These are phyloP conservation scores for Moricandia arvensis DNA, from an alignment of 345 rosid genomes.

Conservation along the genomic window DNA sequence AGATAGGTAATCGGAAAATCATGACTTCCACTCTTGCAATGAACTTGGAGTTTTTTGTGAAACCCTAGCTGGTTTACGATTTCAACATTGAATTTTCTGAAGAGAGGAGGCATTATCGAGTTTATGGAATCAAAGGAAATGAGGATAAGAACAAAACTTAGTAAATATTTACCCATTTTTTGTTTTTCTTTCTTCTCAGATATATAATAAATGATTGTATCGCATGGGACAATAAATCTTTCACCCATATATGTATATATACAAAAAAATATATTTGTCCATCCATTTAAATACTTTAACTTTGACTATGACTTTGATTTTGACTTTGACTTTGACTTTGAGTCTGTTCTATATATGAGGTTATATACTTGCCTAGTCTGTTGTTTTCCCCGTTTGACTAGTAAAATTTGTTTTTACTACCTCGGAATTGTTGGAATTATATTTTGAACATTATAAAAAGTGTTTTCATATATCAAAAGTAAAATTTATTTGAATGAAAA, in stretches of 20 bases:
- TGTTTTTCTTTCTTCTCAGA: neutral
- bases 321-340: too few relatives aligned
- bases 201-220: neutral
- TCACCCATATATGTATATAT: neutral
- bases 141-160: constrained; percentile 7
- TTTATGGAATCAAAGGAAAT: constrained; percentile 11
- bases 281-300: neutral
- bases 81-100: constrained; percentile 11
- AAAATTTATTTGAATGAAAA: too few relatives aligned
- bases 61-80: constrained; percentile 19
- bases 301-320: too few relatives aligned
- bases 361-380: too few relatives aligned
- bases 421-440: too few relatives aligned
- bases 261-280: neutral
- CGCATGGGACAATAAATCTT: neutral
- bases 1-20: constrained; percentile 22
- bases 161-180: neutral
- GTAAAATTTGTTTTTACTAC: too few relatives aligned
- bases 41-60: constrained; percentile 18
- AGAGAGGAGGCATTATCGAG: constrained; percentile 16
- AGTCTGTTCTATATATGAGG: too few relatives aligned
- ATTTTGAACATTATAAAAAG: too few relatives aligned
- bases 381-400: too few relatives aligned
- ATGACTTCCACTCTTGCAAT: constrained; percentile 19
- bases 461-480: too few relatives aligned